phyloP scores from a whole-genome alignment of 2,329 filamentous ascomycete species.

The Aureobasidium vineae region DNA sequence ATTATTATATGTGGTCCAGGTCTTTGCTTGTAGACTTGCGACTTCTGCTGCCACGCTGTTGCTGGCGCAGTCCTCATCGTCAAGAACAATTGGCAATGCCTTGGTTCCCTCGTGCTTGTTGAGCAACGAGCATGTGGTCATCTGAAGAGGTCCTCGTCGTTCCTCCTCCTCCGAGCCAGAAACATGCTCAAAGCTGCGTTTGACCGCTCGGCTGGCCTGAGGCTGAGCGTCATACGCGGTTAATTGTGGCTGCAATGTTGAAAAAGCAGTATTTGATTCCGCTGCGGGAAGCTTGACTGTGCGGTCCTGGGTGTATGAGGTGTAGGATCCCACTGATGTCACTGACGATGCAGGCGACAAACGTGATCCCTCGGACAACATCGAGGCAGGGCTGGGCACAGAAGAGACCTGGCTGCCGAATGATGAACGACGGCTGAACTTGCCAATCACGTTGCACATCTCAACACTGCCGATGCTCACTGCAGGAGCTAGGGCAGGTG shows the following conservation, averaged over 20 bases:
- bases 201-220: conserved; percentile 26
- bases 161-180: conserved; percentile 3
- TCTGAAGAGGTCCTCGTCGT: background rate
- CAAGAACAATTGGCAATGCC: conserved; percentile 13
- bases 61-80: conserved; percentile 21
- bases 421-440: conserved; percentile 46
- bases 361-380: conserved; percentile 59
- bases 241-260: background rate
- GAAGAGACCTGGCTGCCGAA: conserved; percentile 54
- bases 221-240: conserved; percentile 27
- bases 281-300: background rate
- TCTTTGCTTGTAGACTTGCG: background rate
- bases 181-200: conserved; percentile 4
- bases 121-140: conserved; percentile 3
- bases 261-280: conserved; percentile 3
- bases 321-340: conserved; percentile 52
- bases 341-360: conserved; percentile 57
- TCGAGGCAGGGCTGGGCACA: conserved; percentile 59
- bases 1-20: background rate
- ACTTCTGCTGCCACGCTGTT: conserved; percentile 20
- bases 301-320: conserved; percentile 28
- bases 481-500: conserved; percentile 58
- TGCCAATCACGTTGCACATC: conserved; percentile 53
- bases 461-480: conserved; percentile 54
- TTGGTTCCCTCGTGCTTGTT: background rate